Percentiles rank a stretch among this genome's conserved stretches.
Evolutionary conservation across 176 grass and related monocot species (phyloP).

Genomic region (Musa schizocarpa): DNA sequence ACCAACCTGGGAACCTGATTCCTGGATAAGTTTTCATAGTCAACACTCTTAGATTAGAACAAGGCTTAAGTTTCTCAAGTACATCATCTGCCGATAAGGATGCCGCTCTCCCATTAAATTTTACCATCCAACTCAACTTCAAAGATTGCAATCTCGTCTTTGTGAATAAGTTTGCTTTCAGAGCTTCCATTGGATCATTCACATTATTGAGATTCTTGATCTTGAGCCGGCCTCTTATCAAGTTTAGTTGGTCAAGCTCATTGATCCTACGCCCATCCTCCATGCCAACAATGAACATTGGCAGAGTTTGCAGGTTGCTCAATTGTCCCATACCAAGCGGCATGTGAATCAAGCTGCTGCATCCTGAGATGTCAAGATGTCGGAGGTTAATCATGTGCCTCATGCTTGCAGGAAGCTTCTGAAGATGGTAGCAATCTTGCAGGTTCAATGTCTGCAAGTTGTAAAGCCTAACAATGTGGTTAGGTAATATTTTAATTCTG

Average conservation of each 20-base stretch:
- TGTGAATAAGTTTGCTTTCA: constrained; percentile 21
- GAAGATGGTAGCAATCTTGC: constrained; percentile 24
- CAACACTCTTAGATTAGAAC: background rate
- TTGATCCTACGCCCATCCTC: constrained; percentile 12
- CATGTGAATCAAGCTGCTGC: constrained; percentile 21
- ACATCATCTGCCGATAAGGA: background rate
- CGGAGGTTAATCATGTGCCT: constrained; percentile 30
- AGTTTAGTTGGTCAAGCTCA: constrained; percentile 34
- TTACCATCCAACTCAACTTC: background rate
- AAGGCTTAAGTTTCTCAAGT: constrained; percentile 1
- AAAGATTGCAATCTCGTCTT: constrained; percentile 34
- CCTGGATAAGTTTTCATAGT: constrained; percentile 24
- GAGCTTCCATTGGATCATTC: background rate
- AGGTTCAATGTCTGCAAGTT: constrained; percentile 43
- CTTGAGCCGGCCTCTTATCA: constrained; percentile 35
- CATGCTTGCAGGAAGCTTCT: constrained; percentile 31
- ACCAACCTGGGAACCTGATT: constrained; percentile 29
- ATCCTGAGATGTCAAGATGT: constrained; percentile 26
- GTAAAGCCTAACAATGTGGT: constrained; percentile 27
- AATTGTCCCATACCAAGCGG: constrained; percentile 34
- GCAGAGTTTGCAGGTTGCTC: constrained; percentile 36
- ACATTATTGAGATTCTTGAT: constrained; percentile 34
- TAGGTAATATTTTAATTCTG: constrained; percentile 19
- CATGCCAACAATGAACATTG: constrained; percentile 22
- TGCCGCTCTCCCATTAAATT: background rate